Base-by-base conservation (phyloP, 2,329 filamentous ascomycete species). In the Macroventuria anomochaeta region DNA sequence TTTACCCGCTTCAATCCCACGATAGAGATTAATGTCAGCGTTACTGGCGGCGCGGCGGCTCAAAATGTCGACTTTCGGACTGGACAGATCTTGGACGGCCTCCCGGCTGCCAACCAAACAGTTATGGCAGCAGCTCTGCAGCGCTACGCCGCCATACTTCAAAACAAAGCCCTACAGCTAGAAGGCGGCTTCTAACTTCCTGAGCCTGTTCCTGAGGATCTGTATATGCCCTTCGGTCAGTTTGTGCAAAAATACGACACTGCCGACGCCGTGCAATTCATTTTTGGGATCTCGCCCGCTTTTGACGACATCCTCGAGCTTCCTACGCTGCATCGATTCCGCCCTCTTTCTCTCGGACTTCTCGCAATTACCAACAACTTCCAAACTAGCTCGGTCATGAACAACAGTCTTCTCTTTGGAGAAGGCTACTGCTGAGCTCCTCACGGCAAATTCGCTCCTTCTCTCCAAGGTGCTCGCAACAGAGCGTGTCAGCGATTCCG, bases 211-310 rank as follows among this genome's bases (percentile, higher is more conserved):
- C 79, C 80, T 0, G 73, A 77, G 25, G 80, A 81, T 40, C 68
- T 84, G 1, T 64, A 80, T n/a, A 63, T 82, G 13, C 75, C 80
- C 2, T 83, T 80, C 46, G 75, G 77, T 17, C 69, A 81, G 5
- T 83, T 83, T 47, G 70, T 80, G 10, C 61, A 73, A 29, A 83
- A 83, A 66, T 78, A 83, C 63, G 65, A 72, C 13, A 68, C 84
- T 3, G 64, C 71, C 6, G 76, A 73, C 36, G 72, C 78, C 2
- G 70, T 81, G 1, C 72, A 70, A n/a, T 67, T 73, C 7, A 71
- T 81, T 13, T 55, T 17, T 3, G 11, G 12, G 3, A 25, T 46
- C 11, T 53, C 39, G 2, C 20, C 44, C 0, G 61, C 40, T 1
- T 15, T 55, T 13, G 59, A 77, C 13, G 76, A 82, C 55, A 69